Evolutionary conservation across 306 rosid species (phyloP).

Genomic region (Cajanus cajan): DNA sequence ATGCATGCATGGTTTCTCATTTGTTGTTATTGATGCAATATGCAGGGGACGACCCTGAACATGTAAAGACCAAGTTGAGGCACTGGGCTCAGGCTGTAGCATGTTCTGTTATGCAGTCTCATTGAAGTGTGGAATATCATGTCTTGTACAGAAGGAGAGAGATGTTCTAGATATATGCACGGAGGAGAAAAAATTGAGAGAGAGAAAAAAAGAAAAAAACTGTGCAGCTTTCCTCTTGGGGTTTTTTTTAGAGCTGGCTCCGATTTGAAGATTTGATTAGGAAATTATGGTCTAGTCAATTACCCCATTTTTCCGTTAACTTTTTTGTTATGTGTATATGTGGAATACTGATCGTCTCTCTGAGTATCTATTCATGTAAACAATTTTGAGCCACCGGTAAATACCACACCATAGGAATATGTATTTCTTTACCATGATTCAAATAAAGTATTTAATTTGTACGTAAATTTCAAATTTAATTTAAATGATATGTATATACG

Average conservation of each 20-base stretch:
- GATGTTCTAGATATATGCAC: conserved; percentile 20
- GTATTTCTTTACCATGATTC: neutral
- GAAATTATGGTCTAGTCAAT: conserved; percentile 5
- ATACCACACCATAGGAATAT: conserved; percentile 4
- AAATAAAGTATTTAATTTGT: neutral
- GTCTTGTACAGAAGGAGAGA: conserved; percentile 45
- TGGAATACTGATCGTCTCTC: conserved; percentile 13
- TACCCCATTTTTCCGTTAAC: conserved; percentile 1
- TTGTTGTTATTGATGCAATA: neutral
- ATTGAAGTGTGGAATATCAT: conserved; percentile 25
- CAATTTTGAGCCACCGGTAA: conserved; percentile 19
- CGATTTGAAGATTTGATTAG: conserved; percentile 15
- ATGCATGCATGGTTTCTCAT: too few relatives aligned
- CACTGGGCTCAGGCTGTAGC: conserved; percentile 99
- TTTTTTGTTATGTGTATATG: conserved; percentile 1
- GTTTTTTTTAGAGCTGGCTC: conserved; percentile 6
- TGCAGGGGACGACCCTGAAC: conserved; percentile 85
- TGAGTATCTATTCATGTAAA: neutral
- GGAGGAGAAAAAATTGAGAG: neutral
- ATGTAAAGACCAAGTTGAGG: conserved; percentile 79
- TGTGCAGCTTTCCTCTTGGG: neutral
- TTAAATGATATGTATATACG: too few relatives aligned
- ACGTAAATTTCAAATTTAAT: neutral
- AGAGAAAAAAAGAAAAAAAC: neutral
- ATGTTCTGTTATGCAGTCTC: conserved; percentile 83